Conservation (phyloP, 2,329 filamentous ascomycete genomes). For the Tolypocladium tropicale region DNA sequence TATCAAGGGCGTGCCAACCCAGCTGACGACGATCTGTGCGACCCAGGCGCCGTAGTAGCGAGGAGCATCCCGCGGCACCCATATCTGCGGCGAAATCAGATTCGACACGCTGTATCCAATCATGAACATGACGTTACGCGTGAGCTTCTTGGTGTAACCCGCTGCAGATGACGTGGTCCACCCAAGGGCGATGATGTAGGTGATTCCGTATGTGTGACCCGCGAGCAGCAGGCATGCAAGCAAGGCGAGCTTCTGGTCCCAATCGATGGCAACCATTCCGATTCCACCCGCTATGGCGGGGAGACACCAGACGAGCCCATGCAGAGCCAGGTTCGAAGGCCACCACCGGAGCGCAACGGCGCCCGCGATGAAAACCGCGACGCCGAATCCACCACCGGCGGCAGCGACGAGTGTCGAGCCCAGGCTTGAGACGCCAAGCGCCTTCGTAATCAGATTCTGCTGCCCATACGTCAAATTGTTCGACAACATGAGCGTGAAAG, state of each 20-base stretch:
- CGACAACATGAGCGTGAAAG: background rate
- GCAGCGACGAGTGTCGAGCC: background rate
- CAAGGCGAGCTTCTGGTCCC: background rate
- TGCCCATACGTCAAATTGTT: background rate
- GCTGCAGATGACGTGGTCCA: conserved; percentile 18
- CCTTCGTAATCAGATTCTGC: background rate
- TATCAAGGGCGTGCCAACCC: background rate
- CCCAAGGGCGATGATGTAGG: background rate
- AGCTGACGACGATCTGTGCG: background rate
- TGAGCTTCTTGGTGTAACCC: conserved; percentile 33
- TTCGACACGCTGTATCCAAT: conserved; percentile 23
- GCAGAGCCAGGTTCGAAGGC: background rate
- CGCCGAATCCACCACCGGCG: background rate
- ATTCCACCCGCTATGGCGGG: background rate
- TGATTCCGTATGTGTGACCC: background rate
- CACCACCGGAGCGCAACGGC: background rate
- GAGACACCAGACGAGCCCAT: background rate
- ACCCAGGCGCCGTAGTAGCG: conserved; percentile 14
- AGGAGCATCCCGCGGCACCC: conserved; percentile 15
- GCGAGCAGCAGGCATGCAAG: background rate
- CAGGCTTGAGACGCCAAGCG: background rate
- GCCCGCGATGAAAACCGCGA: background rate
- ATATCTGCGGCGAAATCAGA: conserved; percentile 26
- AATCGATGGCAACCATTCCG: background rate
- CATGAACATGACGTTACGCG: conserved; percentile 28